phyloP scores from a whole-genome alignment of 2,329 filamentous ascomycete genomes.

The Atkinsonella texensis region DNA sequence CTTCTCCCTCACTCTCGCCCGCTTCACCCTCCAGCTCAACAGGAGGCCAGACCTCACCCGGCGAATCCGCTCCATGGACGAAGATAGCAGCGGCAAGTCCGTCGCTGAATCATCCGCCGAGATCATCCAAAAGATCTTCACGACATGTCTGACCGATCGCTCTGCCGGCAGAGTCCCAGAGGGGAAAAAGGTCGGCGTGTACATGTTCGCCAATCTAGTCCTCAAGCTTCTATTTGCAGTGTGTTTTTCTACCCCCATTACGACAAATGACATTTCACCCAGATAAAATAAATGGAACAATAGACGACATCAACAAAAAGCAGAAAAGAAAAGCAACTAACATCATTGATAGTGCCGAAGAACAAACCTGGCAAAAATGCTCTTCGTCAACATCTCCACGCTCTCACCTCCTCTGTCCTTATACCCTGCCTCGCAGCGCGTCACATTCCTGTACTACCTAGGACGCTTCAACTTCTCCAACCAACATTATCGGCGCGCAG shows the following conservation, averaged over 20 bases:
- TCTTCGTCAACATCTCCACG: conserved; percentile 78
- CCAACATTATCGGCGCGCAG: conserved; percentile 68
- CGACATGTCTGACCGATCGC: conserved; percentile 75
- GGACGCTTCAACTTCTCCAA: conserved; percentile 82
- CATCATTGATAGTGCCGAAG: conserved; percentile 51
- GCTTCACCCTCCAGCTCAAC: conserved; percentile 74
- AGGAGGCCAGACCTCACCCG: conserved; percentile 66
- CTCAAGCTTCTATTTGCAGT: conserved; percentile 78
- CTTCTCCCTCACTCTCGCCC: conserved; percentile 67
- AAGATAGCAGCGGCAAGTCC: conserved; percentile 55
- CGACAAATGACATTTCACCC: too few species aligned
- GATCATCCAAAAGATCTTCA: conserved; percentile 81
- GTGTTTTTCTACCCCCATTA: conserved; percentile 14
- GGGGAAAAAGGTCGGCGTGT: conserved; percentile 79
- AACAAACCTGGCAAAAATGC: conserved; percentile 71
- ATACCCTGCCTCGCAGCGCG: conserved; percentile 76
- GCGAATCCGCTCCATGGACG: conserved; percentile 49
- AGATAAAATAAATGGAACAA: too few species aligned
- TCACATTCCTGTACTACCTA: conserved; percentile 90
- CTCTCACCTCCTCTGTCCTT: conserved; percentile 69
- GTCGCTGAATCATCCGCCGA: conserved; percentile 82
- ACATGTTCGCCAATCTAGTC: conserved; percentile 83
- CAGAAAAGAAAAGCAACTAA: too few species aligned
- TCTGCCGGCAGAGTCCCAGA: conserved; percentile 59
- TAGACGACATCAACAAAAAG: background rate